A percentile compares a stretch with the other conserved stretches of the same genome.
Evolutionary conservation across 768 basidiomycete species (phyloP).

Genomic region (Tylopilus sp.): DNA sequence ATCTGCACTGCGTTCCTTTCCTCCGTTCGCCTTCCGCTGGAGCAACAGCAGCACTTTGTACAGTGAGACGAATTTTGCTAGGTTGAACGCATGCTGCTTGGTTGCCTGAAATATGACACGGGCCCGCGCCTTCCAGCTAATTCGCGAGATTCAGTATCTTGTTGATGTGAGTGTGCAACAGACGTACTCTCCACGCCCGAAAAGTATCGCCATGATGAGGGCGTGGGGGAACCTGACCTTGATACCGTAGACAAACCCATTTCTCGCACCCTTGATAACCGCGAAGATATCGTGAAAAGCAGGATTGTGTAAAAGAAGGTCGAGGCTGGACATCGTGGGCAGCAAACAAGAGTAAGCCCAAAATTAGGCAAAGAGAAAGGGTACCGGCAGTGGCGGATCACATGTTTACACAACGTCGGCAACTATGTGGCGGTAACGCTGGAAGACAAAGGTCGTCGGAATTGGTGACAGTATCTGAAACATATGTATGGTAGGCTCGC

Average conservation of each 20-base stretch:
- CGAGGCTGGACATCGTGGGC: slow-evolving; percentile 23
- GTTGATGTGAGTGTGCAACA: not conserved
- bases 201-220: slow-evolving; percentile 91
- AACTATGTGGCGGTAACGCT: too few relatives aligned
- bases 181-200: slow-evolving; percentile 86
- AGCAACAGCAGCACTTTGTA: slow-evolving; percentile 86
- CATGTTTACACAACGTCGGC: not conserved
- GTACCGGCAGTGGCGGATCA: not conserved
- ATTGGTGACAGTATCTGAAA: not conserved
- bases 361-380: not conserved
- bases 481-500: not conserved
- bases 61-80: slow-evolving; percentile 90
- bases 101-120: slow-evolving; percentile 78
- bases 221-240: slow-evolving; percentile 96
- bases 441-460: too few relatives aligned
- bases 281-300: slow-evolving; percentile 87
- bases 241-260: slow-evolving; percentile 86
- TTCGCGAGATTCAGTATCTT: slow-evolving; percentile 9
- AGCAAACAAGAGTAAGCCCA: not conserved
- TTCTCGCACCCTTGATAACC: slow-evolving; percentile 90
- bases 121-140: slow-evolving; percentile 69
- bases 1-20: slow-evolving; percentile 78
- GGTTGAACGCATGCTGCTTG: slow-evolving; percentile 84
- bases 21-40: slow-evolving; percentile 77
- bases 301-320: slow-evolving; percentile 47